These are phyloP conservation scores for Dactylellina drechsleri DNA, from an alignment of 2,329 filamentous ascomycete species.

Conservation along the genomic window DNA sequence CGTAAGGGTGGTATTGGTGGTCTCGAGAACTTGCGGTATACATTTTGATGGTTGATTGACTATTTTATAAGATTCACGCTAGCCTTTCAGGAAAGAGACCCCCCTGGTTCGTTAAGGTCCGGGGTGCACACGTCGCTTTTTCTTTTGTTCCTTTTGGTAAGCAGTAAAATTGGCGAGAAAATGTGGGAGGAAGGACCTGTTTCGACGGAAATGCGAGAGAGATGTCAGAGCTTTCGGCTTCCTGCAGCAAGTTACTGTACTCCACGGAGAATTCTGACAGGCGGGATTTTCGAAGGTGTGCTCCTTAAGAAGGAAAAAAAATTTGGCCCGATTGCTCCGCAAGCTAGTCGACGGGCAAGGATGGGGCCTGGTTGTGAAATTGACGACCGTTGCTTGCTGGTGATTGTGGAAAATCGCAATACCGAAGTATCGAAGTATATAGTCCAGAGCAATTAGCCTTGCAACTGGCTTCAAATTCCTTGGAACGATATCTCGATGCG, in stretches of 20 bases:
- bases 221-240: slow-evolving; percentile 52
- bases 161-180: slow-evolving; percentile 52
- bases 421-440: slow-evolving; percentile 17
- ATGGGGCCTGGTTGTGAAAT: slow-evolving; percentile 47
- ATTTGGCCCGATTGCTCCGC: slow-evolving; percentile 53
- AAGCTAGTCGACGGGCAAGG: slow-evolving; percentile 53
- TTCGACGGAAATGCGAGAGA: slow-evolving; percentile 47
- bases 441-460: slow-evolving; percentile 42
- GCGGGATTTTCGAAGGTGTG: slow-evolving; percentile 52
- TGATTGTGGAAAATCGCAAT: slow-evolving; percentile 37
- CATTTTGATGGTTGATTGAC: slow-evolving; percentile 49
- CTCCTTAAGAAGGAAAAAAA: slow-evolving; percentile 18
- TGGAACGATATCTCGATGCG: slow-evolving; percentile 54
- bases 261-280: slow-evolving; percentile 54
- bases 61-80: slow-evolving; percentile 52
- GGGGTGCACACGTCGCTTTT: slow-evolving; percentile 53
- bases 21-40: slow-evolving; percentile 53
- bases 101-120: slow-evolving; percentile 53
- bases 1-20: slow-evolving; percentile 52
- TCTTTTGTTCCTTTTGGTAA: slow-evolving; percentile 35
- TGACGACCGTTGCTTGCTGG: slow-evolving; percentile 38
- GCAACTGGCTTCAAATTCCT: slow-evolving; percentile 27
- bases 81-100: slow-evolving; percentile 54
- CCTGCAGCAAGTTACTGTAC: slow-evolving; percentile 41
- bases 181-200: slow-evolving; percentile 50